A percentile compares a stretch with the other conserved stretches of the same genome.
These are phyloP conservation scores for Diaporthe sp. DNA, from an alignment of 2,329 filamentous ascomycete genomes.

Conservation along the genomic window DNA sequence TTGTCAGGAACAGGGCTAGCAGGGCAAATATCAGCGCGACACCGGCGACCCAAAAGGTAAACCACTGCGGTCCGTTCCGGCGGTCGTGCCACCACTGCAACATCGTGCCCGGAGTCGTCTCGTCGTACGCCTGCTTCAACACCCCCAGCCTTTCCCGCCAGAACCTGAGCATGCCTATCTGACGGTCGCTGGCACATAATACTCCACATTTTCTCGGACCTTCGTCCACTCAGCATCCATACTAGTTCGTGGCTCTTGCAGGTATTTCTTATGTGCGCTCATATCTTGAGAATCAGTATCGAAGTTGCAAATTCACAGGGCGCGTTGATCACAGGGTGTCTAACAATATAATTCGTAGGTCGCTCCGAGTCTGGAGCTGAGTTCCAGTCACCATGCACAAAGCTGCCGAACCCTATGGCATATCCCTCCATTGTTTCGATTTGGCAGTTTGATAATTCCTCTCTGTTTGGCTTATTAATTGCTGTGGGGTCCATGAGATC, in stretches of 20 bases:
- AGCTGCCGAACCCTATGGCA: neutral
- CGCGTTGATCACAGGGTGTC: neutral
- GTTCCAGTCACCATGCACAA: neutral
- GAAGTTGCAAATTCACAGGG: neutral
- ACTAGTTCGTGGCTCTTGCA: neutral
- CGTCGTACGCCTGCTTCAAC: slow-evolving; percentile 57
- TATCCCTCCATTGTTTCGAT: neutral
- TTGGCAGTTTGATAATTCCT: too few relatives aligned
- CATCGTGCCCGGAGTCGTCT: slow-evolving; percentile 51
- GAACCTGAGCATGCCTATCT: slow-evolving; percentile 51
- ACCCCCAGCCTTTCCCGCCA: slow-evolving; percentile 59
- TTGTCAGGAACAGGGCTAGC: slow-evolving; percentile 52
- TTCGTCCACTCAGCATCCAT: slow-evolving; percentile 44
- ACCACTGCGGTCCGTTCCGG: neutral
- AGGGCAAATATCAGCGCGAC: slow-evolving; percentile 40
- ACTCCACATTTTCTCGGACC: slow-evolving; percentile 46
- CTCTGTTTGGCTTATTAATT: too few relatives aligned
- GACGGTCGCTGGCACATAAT: slow-evolving; percentile 50
- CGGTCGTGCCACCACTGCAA: slow-evolving; percentile 49
- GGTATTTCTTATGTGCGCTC: neutral
- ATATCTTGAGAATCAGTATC: neutral
- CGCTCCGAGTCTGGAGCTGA: neutral
- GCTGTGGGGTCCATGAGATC: too few relatives aligned
- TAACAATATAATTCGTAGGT: neutral
- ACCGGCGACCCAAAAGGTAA: slow-evolving; percentile 1